These are phyloP conservation scores for Lantana camara DNA, from an alignment of 257 asterid genomes.

Conservation along the genomic window DNA sequence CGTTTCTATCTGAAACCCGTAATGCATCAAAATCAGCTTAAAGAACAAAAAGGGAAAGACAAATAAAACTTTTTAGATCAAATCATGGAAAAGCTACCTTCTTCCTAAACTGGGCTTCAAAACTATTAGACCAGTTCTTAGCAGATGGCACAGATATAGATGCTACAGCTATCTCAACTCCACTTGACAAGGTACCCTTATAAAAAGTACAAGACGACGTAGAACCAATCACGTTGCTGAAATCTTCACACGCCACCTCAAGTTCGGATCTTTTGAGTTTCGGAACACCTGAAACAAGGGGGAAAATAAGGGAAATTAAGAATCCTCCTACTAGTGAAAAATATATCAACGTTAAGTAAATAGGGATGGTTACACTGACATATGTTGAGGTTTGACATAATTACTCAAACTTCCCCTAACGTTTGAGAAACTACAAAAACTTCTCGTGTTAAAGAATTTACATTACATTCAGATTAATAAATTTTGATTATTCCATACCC, in stretches of 20 bases:
- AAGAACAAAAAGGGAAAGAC: too few relatives aligned
- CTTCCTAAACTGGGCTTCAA: conserved; percentile 67
- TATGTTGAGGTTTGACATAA: too few relatives aligned
- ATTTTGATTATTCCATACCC: too few relatives aligned
- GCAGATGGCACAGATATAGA: conserved; percentile 52
- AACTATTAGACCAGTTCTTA: conserved; percentile 73
- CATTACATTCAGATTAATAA: too few relatives aligned
- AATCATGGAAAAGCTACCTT: conserved; percentile 48
- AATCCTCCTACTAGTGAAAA: too few relatives aligned
- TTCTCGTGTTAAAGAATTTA: too few relatives aligned
- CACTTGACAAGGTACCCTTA: conserved; percentile 88
- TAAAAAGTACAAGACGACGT: conserved; percentile 61
- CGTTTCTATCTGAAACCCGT: conserved; percentile 62
- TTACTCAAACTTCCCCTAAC: too few relatives aligned
- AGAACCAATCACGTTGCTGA: conserved; percentile 89
- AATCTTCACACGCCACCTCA: conserved; percentile 91
- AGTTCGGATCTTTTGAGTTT: conserved; percentile 78
- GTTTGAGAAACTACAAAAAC: too few relatives aligned
- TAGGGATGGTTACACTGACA: too few relatives aligned
- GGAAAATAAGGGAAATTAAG: neutral
- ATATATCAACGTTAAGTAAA: too few relatives aligned
- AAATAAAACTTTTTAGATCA: neutral
- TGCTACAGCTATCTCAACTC: conserved; percentile 86
- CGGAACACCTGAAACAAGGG: conserved; percentile 71
- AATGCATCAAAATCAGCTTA: conserved; percentile 1